Evolutionary conservation across 2,329 filamentous ascomycete genomes (phyloP), one percentile per base, ranked within the genome.

Genomic region (Pestalotiopsis sp.): DNA sequence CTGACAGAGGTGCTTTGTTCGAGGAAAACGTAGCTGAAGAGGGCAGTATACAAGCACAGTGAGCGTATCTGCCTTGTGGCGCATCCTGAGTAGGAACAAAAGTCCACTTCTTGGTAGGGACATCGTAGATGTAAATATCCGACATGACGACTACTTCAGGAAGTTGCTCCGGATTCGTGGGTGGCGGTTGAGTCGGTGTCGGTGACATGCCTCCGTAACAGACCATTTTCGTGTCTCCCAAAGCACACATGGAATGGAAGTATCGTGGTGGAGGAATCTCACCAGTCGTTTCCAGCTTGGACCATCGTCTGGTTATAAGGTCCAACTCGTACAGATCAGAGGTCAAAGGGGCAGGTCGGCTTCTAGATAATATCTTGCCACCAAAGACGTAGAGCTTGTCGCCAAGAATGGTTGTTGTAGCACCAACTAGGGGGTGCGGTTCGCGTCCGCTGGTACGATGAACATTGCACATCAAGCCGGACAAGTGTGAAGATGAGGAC

Each of bases 131-230:
- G 79, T 98, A 93, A 66, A 98, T 94, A 80, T 99, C 96, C 6
- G 95, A 98, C 94, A 99, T 98, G 67, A 98, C 96, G 1, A 94
- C 91, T 4, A 98, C 93, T 75, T 98, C 94, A 48, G 94, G 90
- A 73, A 94, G 92, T 66, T 89, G 83, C 70, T 94, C 92, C 68
- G 84, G 82, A 3, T 81, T 74, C 17, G 80, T 79, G 24, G 80
- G 76, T 60, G 79, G 74, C 40, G 85, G 78, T 58, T 85, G 82
- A 67, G 82, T 85, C 6, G 85, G 82, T 11, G 90, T 88, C 1
- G 95, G 94, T 10, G 95, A 98, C 96, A 99, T 99, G 73, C 96
- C 96, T 68, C 96, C 96, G 79, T 98, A 99, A 80, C 95, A 98
- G 3, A 99, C 95, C 78, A 99, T 86, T 79, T 98, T 99, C 2